Conservation (phyloP, 2,329 filamentous ascomycete genomes). For the Alternaria postmessia region DNA sequence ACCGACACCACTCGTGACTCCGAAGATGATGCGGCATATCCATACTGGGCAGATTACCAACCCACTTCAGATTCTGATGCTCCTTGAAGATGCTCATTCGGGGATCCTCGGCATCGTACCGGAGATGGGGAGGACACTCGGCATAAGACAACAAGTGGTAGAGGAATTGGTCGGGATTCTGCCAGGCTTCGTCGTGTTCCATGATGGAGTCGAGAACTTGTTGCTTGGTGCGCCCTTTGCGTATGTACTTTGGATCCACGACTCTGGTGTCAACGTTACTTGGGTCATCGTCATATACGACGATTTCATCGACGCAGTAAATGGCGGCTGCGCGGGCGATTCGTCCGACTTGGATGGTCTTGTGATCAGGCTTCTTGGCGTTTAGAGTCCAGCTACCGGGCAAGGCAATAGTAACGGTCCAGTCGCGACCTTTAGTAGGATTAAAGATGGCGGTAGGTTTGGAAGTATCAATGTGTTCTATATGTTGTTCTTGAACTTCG, state of each 20-base stretch:
- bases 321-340: constrained; percentile 83
- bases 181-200: constrained; percentile 62
- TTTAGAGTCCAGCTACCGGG: constrained; percentile 75
- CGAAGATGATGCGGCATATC: constrained; percentile 88
- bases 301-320: constrained; percentile 83
- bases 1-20: constrained; percentile 78
- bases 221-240: constrained; percentile 48
- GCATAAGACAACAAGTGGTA: constrained; percentile 81
- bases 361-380: constrained; percentile 75
- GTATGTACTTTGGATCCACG: constrained; percentile 30
- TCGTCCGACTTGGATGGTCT: constrained; percentile 75
- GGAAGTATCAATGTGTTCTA: constrained; percentile 60
- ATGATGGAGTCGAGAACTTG: constrained; percentile 51
- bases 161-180: constrained; percentile 81
- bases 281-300: constrained; percentile 80
- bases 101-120: constrained; percentile 28
- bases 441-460: constrained; percentile 75
- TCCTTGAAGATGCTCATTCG: constrained; percentile 77
- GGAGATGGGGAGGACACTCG: constrained; percentile 82
- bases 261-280: constrained; percentile 34
- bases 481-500: constrained; percentile 16
- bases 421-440: constrained; percentile 69
- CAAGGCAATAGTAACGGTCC: constrained; percentile 80
- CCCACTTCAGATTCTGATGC: constrained; percentile 78
- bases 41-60: constrained; percentile 76